phyloP scores from a whole-genome alignment of 2,329 filamentous ascomycete genomes.

The Verticillium nonalfalfae region DNA sequence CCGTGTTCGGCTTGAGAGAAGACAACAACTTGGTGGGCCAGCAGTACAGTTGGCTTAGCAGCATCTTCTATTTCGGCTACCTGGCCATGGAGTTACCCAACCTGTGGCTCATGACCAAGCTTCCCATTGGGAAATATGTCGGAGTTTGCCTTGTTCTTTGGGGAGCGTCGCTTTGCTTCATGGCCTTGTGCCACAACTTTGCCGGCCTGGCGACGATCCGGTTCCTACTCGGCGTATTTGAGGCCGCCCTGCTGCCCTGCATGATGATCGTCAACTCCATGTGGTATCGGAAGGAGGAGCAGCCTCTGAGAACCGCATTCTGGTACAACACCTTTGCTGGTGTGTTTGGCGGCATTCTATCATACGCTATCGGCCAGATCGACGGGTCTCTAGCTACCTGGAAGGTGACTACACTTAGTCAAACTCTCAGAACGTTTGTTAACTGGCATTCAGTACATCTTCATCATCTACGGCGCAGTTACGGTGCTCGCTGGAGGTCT shows the following conservation, averaged over 20 bases:
- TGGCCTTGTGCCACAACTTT: slow-evolving; percentile 13
- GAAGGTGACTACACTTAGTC: slow-evolving; percentile 24
- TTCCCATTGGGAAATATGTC: slow-evolving; percentile 21
- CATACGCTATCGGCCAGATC: slow-evolving; percentile 52
- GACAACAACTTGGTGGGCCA: slow-evolving; percentile 46
- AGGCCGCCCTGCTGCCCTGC: slow-evolving; percentile 28
- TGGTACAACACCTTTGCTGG: slow-evolving; percentile 55
- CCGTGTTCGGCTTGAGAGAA: slow-evolving; percentile 44
- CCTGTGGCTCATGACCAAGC: slow-evolving; percentile 52
- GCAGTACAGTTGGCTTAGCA: slow-evolving; percentile 51
- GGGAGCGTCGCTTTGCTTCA: slow-evolving; percentile 32
- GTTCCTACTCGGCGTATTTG: slow-evolving; percentile 15
- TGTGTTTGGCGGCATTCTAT: slow-evolving; percentile 48
- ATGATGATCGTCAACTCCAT: slow-evolving; percentile 40
- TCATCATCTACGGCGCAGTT: slow-evolving; percentile 54
- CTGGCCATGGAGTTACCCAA: slow-evolving; percentile 56
- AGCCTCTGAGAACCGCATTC: slow-evolving; percentile 55
- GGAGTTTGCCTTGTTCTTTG: slow-evolving; percentile 20
- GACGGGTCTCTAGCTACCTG: slow-evolving; percentile 24
- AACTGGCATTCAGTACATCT: slow-evolving; percentile 29
- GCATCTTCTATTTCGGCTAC: slow-evolving; percentile 53
- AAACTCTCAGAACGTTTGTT: not conserved
- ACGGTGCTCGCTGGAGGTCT: slow-evolving; percentile 53
- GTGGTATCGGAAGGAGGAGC: slow-evolving; percentile 46
- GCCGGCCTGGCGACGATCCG: slow-evolving; percentile 12